Evolutionary conservation across 495 filamentous ascomycete species (phyloP).

Genomic region (Amphirosellinia nigrospora): DNA sequence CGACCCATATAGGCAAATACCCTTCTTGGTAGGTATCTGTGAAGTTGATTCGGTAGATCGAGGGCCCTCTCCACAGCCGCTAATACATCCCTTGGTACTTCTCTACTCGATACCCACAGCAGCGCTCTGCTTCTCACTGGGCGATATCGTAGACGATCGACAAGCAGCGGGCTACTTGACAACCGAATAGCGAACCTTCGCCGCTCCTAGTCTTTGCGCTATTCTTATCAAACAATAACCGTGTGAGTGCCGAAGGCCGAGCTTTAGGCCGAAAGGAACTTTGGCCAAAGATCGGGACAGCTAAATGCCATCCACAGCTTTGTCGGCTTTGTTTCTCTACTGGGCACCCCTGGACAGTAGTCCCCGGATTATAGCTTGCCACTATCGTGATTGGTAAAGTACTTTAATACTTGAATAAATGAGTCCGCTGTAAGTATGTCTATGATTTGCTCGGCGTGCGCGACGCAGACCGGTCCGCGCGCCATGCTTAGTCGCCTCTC

Average conservation of each 20-base stretch:
- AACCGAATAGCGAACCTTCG: conserved; percentile 5
- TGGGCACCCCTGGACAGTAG: not conserved
- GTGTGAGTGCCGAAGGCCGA: conserved; percentile 14
- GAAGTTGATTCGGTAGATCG: conserved; percentile 6
- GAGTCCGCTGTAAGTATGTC: too few relatives aligned
- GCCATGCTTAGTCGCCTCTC: not conserved
- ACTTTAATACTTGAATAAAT: not conserved
- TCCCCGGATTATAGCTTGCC: not conserved
- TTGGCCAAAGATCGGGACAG: not conserved
- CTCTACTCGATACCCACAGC: not conserved
- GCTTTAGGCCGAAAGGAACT: conserved; percentile 1
- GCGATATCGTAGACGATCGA: not conserved
- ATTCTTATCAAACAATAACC: not conserved
- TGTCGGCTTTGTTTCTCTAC: not conserved
- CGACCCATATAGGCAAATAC: conserved; percentile 1
- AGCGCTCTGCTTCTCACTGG: conserved; percentile 11
- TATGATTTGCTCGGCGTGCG: not conserved
- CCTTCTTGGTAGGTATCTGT: conserved; percentile 3
- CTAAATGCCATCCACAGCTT: not conserved
- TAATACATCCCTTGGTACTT: not conserved
- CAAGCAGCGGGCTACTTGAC: not conserved
- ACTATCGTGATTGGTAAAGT: not conserved
- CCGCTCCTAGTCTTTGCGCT: not conserved
- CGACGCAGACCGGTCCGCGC: too few relatives aligned
- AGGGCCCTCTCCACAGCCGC: not conserved